Evolutionary conservation across 495 filamentous ascomycete species (phyloP), one percentile per base, ranked within the genome.

Genomic region (Durotheca rogersii): DNA sequence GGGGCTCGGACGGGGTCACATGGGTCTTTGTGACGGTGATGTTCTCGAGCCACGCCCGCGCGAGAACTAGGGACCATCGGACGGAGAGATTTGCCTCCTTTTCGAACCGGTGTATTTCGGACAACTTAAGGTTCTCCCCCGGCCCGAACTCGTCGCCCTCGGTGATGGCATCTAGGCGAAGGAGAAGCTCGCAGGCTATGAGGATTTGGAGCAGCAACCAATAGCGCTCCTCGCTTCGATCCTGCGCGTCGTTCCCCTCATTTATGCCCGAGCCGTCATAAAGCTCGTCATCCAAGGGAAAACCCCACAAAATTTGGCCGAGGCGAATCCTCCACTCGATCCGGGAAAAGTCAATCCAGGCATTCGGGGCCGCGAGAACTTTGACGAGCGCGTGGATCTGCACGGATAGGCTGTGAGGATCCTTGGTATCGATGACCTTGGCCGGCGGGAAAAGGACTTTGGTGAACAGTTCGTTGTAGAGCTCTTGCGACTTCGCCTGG

Each of bases 221-320:
- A 47, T 89, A 89, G 53, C 86, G 79, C 64, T 78, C 75, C 36
- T 73, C 71, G 23, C 68, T 67, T 37, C 68, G 62, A 40, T 76
- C 78, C 30, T 68, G 68, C 2, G 72, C 62, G 4, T 66, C 65
- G 2, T 73, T 67, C 10, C 62, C 64, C 4, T 72, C 70, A 36
- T 57, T 59, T 33, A 68, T 67, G 11, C 66, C 62, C 6, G 67
- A 49, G 1, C 73, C 71, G 23, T 79, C 62, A 35, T 69, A 74
- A 41, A 81, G 67, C 10, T 80, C 78, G 42, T 80, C 81, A 30
- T 72, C 72, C 31, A 73, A 64, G 12, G 74, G 70, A n/a, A 71
- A 65, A 14, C 83, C 86, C 87, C 88, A 95, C 12, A 95, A 70
- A 49, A 93, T 67, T 59, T 93, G 88, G n/a, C 89, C 89, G 1